Percentiles rank a stretch among this genome's conserved stretches.
Conservation (phyloP, 148 eudicot genomes). For the Fagopyrum tataricum region DNA sequence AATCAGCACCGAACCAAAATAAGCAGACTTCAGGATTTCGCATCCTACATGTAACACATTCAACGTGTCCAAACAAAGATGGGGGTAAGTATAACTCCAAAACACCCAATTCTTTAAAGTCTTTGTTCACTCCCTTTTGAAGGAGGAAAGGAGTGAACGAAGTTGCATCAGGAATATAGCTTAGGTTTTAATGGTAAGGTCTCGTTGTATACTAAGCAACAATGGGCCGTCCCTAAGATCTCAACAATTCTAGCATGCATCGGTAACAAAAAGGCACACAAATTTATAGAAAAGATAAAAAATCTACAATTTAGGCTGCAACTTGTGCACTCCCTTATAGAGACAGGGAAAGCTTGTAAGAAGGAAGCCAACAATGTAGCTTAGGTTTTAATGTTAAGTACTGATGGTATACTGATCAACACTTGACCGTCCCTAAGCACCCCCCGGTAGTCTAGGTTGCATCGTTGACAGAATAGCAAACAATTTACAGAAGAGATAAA, state of each 20-base stretch:
- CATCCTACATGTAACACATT: background rate
- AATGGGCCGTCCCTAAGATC: too few relatives aligned
- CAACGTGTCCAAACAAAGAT: background rate
- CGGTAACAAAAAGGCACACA: too few relatives aligned
- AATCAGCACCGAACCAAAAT: constrained; percentile 12
- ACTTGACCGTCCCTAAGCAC: constrained; percentile 34
- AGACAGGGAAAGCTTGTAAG: background rate
- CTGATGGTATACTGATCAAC: constrained; percentile 19
- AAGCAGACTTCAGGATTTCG: background rate
- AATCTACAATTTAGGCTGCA: background rate
- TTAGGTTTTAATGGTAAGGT: too few relatives aligned
- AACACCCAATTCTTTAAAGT: too few relatives aligned
- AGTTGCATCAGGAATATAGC: too few relatives aligned
- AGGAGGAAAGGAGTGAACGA: too few relatives aligned
- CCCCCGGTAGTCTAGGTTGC: background rate
- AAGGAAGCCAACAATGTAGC: background rate
- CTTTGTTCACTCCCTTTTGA: too few relatives aligned
- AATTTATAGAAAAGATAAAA: background rate
- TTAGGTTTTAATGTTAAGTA: constrained; percentile 11
- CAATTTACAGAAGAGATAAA: too few relatives aligned
- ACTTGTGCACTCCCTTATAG: background rate
- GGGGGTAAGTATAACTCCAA: too few relatives aligned
- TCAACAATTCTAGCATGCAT: too few relatives aligned
- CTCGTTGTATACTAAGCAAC: too few relatives aligned
- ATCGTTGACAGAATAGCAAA: background rate